These are phyloP conservation scores for Physcia stellaris DNA, from an alignment of 495 filamentous ascomycete genomes.

Conservation along the genomic window DNA sequence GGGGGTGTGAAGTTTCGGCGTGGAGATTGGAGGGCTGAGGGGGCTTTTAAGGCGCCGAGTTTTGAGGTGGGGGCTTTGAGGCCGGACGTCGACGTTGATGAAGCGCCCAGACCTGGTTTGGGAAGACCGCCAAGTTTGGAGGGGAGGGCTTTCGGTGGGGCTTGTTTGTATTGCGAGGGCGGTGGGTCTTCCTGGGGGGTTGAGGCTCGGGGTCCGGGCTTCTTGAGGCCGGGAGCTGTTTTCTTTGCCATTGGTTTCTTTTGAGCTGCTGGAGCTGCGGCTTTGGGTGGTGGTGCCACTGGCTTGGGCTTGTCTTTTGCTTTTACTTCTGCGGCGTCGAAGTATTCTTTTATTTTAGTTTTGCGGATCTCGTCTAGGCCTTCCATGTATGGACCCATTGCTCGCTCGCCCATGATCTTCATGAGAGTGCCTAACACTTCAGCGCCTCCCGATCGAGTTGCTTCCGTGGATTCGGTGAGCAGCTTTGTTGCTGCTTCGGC, in stretches of 20 bases:
- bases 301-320: constrained; percentile 95
- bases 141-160: constrained; percentile 39
- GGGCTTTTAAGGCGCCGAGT: constrained; percentile 29
- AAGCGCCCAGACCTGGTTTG: constrained; percentile 50
- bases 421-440: constrained; percentile 89
- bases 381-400: constrained; percentile 93
- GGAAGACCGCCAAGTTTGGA: constrained; percentile 49
- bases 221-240: constrained; percentile 35
- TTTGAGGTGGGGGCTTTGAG: constrained; percentile 51
- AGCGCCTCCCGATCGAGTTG: constrained; percentile 70
- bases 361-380: constrained; percentile 92
- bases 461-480: constrained; percentile 76
- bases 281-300: constrained; percentile 49
- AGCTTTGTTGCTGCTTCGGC: constrained; percentile 79
- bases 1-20: constrained; percentile 41
- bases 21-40: constrained; percentile 39
- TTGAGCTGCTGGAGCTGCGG: constrained; percentile 27
- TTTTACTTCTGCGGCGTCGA: constrained; percentile 83
- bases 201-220: constrained; percentile 41
- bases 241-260: constrained; percentile 36
- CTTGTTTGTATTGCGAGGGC: constrained; percentile 42
- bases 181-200: constrained; percentile 40
- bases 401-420: constrained; percentile 96
- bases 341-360: constrained; percentile 91
- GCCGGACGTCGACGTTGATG: constrained; percentile 52